Conservation (phyloP, 345 rosid species). For the Viola odorata region DNA sequence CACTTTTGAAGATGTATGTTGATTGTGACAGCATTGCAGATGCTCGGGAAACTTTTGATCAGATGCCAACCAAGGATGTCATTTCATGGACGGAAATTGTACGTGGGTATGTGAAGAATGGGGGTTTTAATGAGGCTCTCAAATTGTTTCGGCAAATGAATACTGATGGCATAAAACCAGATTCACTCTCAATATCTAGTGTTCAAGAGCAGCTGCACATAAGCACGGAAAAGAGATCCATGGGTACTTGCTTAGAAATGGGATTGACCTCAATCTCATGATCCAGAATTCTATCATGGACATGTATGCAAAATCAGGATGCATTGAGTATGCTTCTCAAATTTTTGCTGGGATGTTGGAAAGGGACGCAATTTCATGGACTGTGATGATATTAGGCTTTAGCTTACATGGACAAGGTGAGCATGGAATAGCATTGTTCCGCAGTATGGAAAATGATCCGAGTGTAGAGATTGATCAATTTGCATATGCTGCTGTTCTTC, state of each 20-base stretch:
- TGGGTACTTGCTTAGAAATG: slow-evolving; percentile 42
- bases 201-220: slow-evolving; percentile 36
- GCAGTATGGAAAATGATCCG: slow-evolving; percentile 28
- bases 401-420: slow-evolving; percentile 46
- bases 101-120: slow-evolving; percentile 34
- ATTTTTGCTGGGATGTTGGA: slow-evolving; percentile 30
- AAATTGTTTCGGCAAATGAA: slow-evolving; percentile 43
- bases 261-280: slow-evolving; percentile 20
- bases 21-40: slow-evolving; percentile 33
- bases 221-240: slow-evolving; percentile 49
- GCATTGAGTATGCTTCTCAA: slow-evolving; percentile 29
- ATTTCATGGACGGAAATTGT: slow-evolving; percentile 46
- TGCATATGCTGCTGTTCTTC: slow-evolving; percentile 35
- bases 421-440: slow-evolving; percentile 33
- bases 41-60: slow-evolving; percentile 32
- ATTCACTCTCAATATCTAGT: slow-evolving; percentile 30
- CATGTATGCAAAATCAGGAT: slow-evolving; percentile 50
- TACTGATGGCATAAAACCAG: slow-evolving; percentile 29
- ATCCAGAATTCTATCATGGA: slow-evolving; percentile 45
- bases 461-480: slow-evolving; percentile 30
- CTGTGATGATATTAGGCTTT: slow-evolving; percentile 43
- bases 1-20: slow-evolving; percentile 42
- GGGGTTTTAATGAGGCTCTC: slow-evolving; percentile 42
- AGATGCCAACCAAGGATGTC: slow-evolving; percentile 40
- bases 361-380: slow-evolving; percentile 45